A percentile compares a stretch with the other conserved stretches of the same genome.
These are phyloP conservation scores for Phanerochaete carnosa DNA, from an alignment of 768 basidiomycete genomes.

Conservation along the genomic window DNA sequence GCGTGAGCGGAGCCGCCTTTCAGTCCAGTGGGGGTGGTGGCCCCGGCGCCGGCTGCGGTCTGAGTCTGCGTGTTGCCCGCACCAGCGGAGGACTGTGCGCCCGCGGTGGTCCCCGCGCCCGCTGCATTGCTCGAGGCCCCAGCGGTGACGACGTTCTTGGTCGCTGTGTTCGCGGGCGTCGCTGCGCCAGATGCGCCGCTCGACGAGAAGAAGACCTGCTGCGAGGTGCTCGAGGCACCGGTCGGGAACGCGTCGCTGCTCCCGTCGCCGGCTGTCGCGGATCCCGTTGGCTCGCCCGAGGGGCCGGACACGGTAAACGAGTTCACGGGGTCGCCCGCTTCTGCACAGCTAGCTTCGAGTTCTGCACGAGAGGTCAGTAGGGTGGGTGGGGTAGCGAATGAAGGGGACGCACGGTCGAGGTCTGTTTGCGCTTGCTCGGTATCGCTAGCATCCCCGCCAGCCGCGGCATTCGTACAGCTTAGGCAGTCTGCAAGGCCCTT, in stretches of 20 bases:
- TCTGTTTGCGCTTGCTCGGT: slow-evolving; percentile 6
- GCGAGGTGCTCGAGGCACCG: background rate
- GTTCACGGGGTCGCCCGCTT: slow-evolving; percentile 1
- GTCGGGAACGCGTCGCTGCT: background rate
- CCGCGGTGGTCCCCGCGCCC: background rate
- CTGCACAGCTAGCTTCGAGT: slow-evolving; percentile 1
- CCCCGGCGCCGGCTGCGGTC: background rate
- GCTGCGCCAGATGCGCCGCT: background rate
- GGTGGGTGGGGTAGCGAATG: too few relatives aligned
- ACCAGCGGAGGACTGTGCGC: background rate
- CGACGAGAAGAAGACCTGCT: slow-evolving; percentile 2
- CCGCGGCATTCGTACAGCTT: slow-evolving; percentile 12
- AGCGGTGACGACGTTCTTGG: background rate
- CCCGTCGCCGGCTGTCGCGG: background rate
- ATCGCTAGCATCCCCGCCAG: background rate
- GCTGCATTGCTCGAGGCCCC: background rate
- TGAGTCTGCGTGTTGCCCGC: background rate
- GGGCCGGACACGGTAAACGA: slow-evolving; percentile 3
- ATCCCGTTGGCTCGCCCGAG: background rate
- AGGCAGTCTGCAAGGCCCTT: slow-evolving; percentile 11
- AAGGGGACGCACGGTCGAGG: slow-evolving; percentile 4
- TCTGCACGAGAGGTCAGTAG: background rate
- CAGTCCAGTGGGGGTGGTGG: background rate
- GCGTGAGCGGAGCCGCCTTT: background rate
- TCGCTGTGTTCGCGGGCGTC: background rate